Conservation (phyloP, 1,284 basidiomycete species). For the Pisolithus thermaeus region DNA sequence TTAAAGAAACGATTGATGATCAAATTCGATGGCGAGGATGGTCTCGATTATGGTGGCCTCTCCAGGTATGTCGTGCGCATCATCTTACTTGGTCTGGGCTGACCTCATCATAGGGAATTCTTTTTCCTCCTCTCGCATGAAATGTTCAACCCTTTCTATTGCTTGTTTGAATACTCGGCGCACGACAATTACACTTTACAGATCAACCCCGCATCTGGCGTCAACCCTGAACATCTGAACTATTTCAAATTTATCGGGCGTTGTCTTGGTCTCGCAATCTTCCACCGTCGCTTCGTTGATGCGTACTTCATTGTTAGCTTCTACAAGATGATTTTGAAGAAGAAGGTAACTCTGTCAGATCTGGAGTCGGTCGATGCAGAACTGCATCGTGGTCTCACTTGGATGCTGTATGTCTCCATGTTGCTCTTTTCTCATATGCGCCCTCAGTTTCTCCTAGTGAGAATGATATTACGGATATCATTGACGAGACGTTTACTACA, state of each 20-base stretch:
- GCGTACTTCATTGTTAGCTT: slow-evolving; percentile 96
- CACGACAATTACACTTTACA: slow-evolving; percentile 96
- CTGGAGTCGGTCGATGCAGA: slow-evolving; percentile 86
- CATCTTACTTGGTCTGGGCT: slow-evolving; percentile 8
- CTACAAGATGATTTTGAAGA: slow-evolving; percentile 96
- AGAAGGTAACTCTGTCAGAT: slow-evolving; percentile 82
- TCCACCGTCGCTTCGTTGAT: slow-evolving; percentile 93
- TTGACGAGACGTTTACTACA: slow-evolving; percentile 87
- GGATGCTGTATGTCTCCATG: slow-evolving; percentile 72
- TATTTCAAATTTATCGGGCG: slow-evolving; percentile 98
- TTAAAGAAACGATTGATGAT: slow-evolving; percentile 96
- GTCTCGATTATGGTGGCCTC: slow-evolving; percentile 91
- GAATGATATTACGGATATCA: slow-evolving; percentile 87
- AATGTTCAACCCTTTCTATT: slow-evolving; percentile 96
- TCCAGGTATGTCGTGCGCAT: slow-evolving; percentile 56
- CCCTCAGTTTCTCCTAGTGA: slow-evolving; percentile 41
- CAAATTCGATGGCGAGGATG: slow-evolving; percentile 96
- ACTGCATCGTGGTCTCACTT: slow-evolving; percentile 83
- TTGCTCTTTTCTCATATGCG: not conserved
- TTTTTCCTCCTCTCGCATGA: slow-evolving; percentile 94
- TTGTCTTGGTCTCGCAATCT: slow-evolving; percentile 87
- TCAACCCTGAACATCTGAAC: slow-evolving; percentile 95
- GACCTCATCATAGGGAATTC: slow-evolving; percentile 46
- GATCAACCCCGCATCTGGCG: slow-evolving; percentile 91
- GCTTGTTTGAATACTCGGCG: slow-evolving; percentile 94